Evolutionary conservation across 2,329 filamentous ascomycete species (phyloP), one percentile per base, ranked within the genome.

Genomic region (Allantophomopsis lycopodina): DNA sequence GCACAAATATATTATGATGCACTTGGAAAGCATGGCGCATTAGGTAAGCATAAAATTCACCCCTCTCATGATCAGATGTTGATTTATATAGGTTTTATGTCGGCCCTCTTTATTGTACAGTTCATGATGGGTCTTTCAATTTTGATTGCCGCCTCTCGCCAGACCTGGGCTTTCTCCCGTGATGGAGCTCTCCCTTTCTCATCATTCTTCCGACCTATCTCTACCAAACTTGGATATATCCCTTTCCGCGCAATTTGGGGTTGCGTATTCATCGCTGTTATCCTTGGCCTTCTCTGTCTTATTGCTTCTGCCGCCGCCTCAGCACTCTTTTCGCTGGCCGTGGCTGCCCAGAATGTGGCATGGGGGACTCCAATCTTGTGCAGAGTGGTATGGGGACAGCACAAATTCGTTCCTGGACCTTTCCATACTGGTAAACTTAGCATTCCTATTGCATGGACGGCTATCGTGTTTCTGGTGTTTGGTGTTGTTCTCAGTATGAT

Each of bases 111-210:
- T 49, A 65, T 75, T 37, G 71, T 75, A 2, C 74, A 78, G 50
- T 79, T 74, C 52, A 60, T 77, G 16, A 77, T 78, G 65, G 72
- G 73, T 1, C 55, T 76, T 1, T 71, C 66, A 21, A 67, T 75
- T 40, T 56, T 73, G 2, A 67, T 76, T 3, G 74, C 74, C 1
- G 69, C 68, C 4, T 74, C 69, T 5, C 65, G 75, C 5, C 74
- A 79, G 55, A 65, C 63, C 21, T 79, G 74, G 74, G 74, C 74
- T 0, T 79, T 79, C 51, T 71, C 70, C 7, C 66, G 74, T 17
- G 74, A 79, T 48, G 72, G 71, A 2, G 74, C 73, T 1, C 60
- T 79, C 1, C 74, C 74, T 0, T 76, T 78, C 51, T 73, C 69
- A 2, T 53, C 44, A 5, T 75, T 71, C 55, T 72, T 77, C 55